Evolutionary conservation across 2,329 filamentous ascomycete species (phyloP).

Genomic region (Hansfordia pulvinata): DNA sequence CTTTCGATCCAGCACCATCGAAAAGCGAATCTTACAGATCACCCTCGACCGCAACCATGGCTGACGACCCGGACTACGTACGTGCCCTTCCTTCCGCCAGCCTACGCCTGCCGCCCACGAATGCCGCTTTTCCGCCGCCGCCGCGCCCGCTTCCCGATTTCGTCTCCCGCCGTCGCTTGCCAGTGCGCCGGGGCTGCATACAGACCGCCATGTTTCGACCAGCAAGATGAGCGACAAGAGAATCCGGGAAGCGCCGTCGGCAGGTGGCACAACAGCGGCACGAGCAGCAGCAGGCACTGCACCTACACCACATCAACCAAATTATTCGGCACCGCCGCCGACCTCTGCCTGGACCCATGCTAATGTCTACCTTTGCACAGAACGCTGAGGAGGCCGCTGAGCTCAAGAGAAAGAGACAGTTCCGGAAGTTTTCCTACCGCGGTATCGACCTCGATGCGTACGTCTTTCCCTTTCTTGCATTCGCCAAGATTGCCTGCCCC

Average conservation of each 20-base stretch:
- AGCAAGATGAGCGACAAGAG: constrained; percentile 5
- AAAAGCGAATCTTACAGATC: constrained; percentile 9
- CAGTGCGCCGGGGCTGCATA: constrained; percentile 1
- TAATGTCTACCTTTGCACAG: no score
- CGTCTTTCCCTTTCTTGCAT: constrained; percentile 23
- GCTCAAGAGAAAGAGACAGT: constrained; percentile 99
- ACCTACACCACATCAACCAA: no score
- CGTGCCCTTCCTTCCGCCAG: constrained; percentile 28
- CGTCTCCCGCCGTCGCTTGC: no score
- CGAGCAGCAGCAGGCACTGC: no score
- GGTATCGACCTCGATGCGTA: constrained; percentile 99
- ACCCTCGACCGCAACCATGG: constrained; percentile 50
- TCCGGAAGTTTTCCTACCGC: constrained; percentile 99
- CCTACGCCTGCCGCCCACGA: no score
- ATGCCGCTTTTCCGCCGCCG: no score
- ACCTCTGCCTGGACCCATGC: no score
- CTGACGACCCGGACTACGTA: constrained; percentile 73
- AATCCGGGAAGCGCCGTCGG: no score
- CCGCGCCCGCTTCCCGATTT: no score
- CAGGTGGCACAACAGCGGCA: no score
- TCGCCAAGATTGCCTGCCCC: constrained; percentile 12
- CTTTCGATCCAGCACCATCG: not conserved
- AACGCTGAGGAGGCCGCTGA: constrained; percentile 97
- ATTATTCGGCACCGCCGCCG: no score
- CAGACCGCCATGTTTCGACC: not conserved